Conservation (phyloP, 2,329 filamentous ascomycete species). For the Fusarium anguioides region DNA sequence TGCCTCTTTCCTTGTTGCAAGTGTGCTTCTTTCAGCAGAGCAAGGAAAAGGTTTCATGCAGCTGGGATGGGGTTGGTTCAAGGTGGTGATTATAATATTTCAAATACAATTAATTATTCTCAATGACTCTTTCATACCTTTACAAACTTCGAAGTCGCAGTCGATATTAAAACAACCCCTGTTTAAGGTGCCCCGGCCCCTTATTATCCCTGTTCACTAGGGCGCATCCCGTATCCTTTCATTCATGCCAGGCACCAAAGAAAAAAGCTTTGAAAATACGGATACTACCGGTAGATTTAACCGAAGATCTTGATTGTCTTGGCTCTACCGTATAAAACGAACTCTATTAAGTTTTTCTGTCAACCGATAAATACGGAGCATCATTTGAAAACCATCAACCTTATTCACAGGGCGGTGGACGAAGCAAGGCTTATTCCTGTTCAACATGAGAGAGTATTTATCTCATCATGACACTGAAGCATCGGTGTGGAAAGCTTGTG, state of each 20-base stretch:
- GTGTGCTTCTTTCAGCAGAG: constrained; percentile 7
- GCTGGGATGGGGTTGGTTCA: not conserved
- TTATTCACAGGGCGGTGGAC: not conserved
- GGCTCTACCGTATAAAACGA: not conserved
- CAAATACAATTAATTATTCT: not conserved
- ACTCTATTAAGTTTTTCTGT: not conserved
- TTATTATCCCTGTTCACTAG: constrained; percentile 28
- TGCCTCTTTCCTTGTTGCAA: constrained; percentile 13
- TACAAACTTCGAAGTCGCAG: not conserved
- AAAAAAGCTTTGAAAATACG: constrained; percentile 18
- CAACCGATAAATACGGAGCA: not conserved
- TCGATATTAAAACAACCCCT: constrained; percentile 19
- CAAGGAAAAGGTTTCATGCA: not conserved
- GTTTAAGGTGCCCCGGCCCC: constrained; percentile 23
- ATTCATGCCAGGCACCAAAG: constrained; percentile 18
- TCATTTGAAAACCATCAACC: not conserved
- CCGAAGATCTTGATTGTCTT: constrained; percentile 11
- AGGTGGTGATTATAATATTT: not conserved
- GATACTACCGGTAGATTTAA: constrained; percentile 7
- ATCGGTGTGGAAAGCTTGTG: constrained; percentile 1
- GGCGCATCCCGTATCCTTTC: constrained; percentile 20
- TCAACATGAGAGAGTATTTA: not conserved
- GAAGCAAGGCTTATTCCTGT: constrained; percentile 10
- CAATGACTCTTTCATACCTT: not conserved
- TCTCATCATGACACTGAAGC: not conserved